phyloP scores from a whole-genome alignment of 1,139 yeast genomes.

The Nakaseomyces delphensis region DNA sequence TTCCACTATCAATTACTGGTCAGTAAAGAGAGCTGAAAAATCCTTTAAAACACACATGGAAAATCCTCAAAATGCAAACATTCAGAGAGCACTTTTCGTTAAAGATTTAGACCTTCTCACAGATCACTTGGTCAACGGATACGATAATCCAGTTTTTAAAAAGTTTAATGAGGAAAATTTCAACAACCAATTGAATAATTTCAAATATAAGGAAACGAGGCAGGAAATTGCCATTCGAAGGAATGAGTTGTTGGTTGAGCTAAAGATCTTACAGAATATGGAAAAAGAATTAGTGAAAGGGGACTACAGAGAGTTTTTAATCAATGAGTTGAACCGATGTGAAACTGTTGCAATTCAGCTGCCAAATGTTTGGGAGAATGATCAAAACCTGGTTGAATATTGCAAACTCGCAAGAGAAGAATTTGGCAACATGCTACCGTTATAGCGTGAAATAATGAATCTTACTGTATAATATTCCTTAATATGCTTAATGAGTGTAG shows the following conservation, averaged over 20 bases:
- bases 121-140: constrained; percentile 19
- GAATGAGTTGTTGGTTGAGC: constrained; percentile 60
- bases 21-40: constrained; percentile 45
- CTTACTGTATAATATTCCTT: neutral
- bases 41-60: constrained; percentile 38
- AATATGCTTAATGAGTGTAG: no score
- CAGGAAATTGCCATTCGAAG: constrained; percentile 66
- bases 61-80: constrained; percentile 34
- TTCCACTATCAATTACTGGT: constrained; percentile 57
- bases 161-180: constrained; percentile 21
- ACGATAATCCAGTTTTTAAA: constrained; percentile 18
- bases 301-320: constrained; percentile 69
- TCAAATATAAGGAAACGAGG: constrained; percentile 41
- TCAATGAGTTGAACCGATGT: constrained; percentile 56
- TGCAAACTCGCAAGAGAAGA: constrained; percentile 32
- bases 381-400: constrained; percentile 25
- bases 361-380: constrained; percentile 22
- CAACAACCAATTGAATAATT: constrained; percentile 14
- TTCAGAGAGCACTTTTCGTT: constrained; percentile 58
- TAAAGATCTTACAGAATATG: constrained; percentile 57
- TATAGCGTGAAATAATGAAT: neutral
- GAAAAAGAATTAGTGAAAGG: constrained; percentile 59
- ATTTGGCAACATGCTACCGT: constrained; percentile 12
- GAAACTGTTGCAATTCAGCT: constrained; percentile 33
- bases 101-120: constrained; percentile 52